Base-by-base conservation (phyloP, 2,329 filamentous ascomycete genomes). In the Phyllosticta paracitricarpa region DNA sequence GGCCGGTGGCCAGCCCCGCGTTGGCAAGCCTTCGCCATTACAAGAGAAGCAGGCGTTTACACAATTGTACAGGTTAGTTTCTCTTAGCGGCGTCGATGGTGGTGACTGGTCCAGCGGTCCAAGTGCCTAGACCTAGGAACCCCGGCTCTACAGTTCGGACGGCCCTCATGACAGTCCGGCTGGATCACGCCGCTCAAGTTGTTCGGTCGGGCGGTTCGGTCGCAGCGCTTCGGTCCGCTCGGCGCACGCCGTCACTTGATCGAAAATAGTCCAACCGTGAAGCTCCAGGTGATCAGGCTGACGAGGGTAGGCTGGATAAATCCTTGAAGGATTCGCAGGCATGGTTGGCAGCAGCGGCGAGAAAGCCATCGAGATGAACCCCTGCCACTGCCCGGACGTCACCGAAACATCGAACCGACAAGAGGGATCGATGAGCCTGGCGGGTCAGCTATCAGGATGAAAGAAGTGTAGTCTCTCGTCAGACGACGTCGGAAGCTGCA, bases 121-220 rank as follows among this genome's bases (percentile, higher is more conserved):
- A 48, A 48, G 12, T 48, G 40, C 40, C 40, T 25, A 40, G 35
- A 60, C 30, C 52, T 33, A 33, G 52, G 48, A 53, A 54, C 55
- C 52, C 58, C 53, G 24, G 33, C 22, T n/a, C 53, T 28, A 26
- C 56, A 53, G 22, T 48, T 52, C 26, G 14, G 48, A 25, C 56
- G 40, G 58, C 58, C 35, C 58, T 60, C 58, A 60, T 60, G 58
- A 60, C 58, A 48, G 51, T 30, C 17, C 33, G 58, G 58, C 58
- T 48, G 53, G 58, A 54, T 53, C 55, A 51, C 35, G 9, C 51
- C 17, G 54, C 33, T 33, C 57, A 52, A 28, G 9, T n/a, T 48
- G 40, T 48, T 48, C 40, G 40, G 40, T n/a, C 12, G 40, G 40
- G 40, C 40, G 14, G 40, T 48, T 48, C 40, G 5, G 51, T 54